Base-by-base conservation (phyloP, 495 filamentous ascomycete species). In the Penicilliopsis zonata region DNA sequence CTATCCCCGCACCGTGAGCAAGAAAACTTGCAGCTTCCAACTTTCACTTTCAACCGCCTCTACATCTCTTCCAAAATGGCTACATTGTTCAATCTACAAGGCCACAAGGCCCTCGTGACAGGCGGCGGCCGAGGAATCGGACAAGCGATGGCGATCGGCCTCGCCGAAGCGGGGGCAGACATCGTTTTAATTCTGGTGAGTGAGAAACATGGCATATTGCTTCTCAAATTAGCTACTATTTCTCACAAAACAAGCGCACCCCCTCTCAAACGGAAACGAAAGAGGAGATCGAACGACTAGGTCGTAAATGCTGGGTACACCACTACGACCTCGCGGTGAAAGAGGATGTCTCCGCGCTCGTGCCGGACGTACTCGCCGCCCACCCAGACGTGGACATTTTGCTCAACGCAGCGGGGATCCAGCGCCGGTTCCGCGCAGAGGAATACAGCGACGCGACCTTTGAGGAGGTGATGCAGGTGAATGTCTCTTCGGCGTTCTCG, bases 91-190 rank as follows among this genome's bases (percentile, higher is more conserved):
- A n/a, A n/a, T n/a, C n/a, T n/a, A n/a, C n/a, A n/a, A n/a, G 45
- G 42, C 21, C 37, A 84, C 50, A 87, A 78, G 2, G 85, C 84
- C n/a, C 54, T 88, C 22, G 62, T 90, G n/a, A 93, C 85, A 0
- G 85, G 85, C 9, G 81, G 79, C 16, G 86, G 80, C 7, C 66
- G 85, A 15, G 85, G 85, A 15, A 86, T 93, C 26, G 85, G 85
- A 5, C 71, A 78, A 45, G 63, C 78, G 4, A 83, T 86, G 52
- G 78, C 78, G 18, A 49, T 90, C 30, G 81, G 72, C 1, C 57
- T 93, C 10, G 86, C 86, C 17, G 85, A 92, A 62, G 82, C 80
- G 30, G 86, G 86, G 15, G 85, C 86, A 28, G 79, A 93, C 47
- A 69, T 90, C 34, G 55, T 92, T 24, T 63, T 93, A 20, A 61